phyloP scores from a whole-genome alignment of 2,329 filamentous ascomycete genomes.

The Cordyceps militaris region DNA sequence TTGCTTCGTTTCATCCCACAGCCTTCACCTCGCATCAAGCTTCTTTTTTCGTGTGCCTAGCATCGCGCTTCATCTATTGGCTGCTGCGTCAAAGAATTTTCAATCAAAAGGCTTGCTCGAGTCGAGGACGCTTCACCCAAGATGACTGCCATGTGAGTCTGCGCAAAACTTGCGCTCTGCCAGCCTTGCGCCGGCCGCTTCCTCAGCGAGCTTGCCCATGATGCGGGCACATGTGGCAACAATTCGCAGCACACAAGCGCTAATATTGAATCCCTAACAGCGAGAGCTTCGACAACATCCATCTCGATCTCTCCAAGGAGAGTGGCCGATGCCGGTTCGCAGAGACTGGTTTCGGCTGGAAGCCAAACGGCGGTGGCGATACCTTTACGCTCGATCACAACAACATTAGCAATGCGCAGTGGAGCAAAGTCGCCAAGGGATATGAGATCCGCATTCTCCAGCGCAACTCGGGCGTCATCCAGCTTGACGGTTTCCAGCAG shows the following conservation, averaged over 20 bases:
- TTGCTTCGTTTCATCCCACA: neutral
- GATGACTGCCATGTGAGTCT: constrained; percentile 34
- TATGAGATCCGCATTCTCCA: constrained; percentile 90
- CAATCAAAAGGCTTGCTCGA: neutral
- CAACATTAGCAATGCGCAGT: constrained; percentile 82
- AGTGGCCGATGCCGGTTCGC: constrained; percentile 90
- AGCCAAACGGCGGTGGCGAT: constrained; percentile 76
- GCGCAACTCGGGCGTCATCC: constrained; percentile 76
- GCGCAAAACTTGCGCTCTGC: neutral
- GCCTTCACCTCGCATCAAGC: neutral
- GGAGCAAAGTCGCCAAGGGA: constrained; percentile 87
- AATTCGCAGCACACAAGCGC: neutral
- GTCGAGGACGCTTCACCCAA: constrained; percentile 15
- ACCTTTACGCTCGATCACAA: constrained; percentile 87
- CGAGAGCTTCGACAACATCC: constrained; percentile 96
- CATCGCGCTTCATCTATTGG: neutral
- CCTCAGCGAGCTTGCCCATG: neutral
- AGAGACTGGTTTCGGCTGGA: constrained; percentile 93
- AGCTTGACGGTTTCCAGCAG: constrained; percentile 90
- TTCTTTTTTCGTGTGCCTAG: neutral
- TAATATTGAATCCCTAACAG: constrained; percentile 28
- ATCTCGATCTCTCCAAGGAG: constrained; percentile 90
- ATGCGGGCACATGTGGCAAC: neutral
- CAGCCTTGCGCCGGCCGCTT: neutral
- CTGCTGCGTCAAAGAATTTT: neutral